Evolutionary conservation across 106 monocot species (phyloP), one percentile per base, ranked within the genome.

Genomic region (Apostasia ramifera): DNA sequence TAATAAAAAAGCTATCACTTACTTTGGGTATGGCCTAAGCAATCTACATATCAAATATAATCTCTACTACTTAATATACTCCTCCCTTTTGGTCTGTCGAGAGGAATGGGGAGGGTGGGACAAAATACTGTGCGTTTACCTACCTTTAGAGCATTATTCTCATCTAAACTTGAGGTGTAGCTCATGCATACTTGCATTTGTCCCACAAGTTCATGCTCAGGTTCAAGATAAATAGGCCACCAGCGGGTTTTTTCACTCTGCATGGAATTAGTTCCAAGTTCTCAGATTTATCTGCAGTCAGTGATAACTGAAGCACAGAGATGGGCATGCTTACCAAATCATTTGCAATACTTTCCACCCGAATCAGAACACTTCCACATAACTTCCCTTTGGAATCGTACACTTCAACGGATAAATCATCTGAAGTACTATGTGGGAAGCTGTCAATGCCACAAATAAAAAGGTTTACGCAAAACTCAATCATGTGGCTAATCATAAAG

Each of bases 131-230:
- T 26, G 26, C 26, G 26, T 26, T 26, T 1, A 0, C 42, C 55
- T 76, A 88, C 88, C 88, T 84, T 84, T 46, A 80, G 47, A 69
- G 75, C 48, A 72, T 46, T 74, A 63, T 84, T 86, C 57, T 88
- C 92, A 63, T 88, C 88, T 11, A 65, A 44, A 48, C 65, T 71
- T 68, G 83, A 79, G 46, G 81, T 77, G 55, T 93, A 93, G 61
- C 69, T 74, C 69, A 84, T 52, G 67, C 68, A 73, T n/a, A 93
- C 69, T 66, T 93, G 92, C 57, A 93, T 63, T 41, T 77, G 73
- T 5, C 92, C 92, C 5, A 93, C 92, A 66, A 88, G 83, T 70
- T 81, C 79, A 78, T 88, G 92, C 15, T 93, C 88, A 37, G 92
- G 92, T 67, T 85, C 92, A 61, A 57, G 68, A 62, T 77, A 86